Conservation (phyloP, 2,329 filamentous ascomycete species). For the Rutstroemia sydowiana region DNA sequence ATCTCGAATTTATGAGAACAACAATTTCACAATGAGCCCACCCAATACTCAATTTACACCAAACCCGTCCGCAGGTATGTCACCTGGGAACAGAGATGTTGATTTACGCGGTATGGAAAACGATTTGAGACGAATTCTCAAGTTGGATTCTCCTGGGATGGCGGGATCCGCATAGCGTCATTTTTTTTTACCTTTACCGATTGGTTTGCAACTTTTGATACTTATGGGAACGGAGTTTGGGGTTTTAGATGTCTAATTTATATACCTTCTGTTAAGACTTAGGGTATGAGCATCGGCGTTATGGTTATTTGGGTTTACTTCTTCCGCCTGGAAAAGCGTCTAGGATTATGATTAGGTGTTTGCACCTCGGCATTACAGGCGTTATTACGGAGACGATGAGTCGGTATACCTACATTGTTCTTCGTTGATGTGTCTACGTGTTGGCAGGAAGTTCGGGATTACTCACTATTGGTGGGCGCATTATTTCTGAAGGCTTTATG, state of each 20-base stretch:
- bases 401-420: slow-evolving; percentile 8
- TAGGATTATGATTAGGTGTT: slow-evolving; percentile 6
- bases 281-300: slow-evolving; percentile 2
- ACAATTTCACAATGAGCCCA: not conserved
- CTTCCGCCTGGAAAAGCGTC: slow-evolving; percentile 5
- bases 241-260: slow-evolving; percentile 2
- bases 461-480: not conserved
- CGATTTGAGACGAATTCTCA: slow-evolving; percentile 29
- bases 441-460: not conserved
- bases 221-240: slow-evolving; percentile 3
- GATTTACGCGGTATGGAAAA: slow-evolving; percentile 30
- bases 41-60: slow-evolving; percentile 15
- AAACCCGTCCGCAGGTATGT: slow-evolving; percentile 14
- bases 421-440: not conserved
- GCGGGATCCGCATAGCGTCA: slow-evolving; percentile 8
- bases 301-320: slow-evolving; percentile 1
- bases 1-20: slow-evolving; percentile 18
- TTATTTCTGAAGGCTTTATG: not conserved
- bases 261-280: not conserved
- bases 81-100: slow-evolving; percentile 17
- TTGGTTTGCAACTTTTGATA: not conserved
- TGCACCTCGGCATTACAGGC: slow-evolving; percentile 4
- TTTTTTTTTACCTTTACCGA: too few relatives aligned
- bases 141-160: slow-evolving; percentile 22
- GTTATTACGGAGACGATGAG: slow-evolving; percentile 9